Percentiles rank a stretch among this genome's conserved stretches.
Conservation (phyloP, 192 early-diverging fungal genomes). For the Coemansia sp. region DNA sequence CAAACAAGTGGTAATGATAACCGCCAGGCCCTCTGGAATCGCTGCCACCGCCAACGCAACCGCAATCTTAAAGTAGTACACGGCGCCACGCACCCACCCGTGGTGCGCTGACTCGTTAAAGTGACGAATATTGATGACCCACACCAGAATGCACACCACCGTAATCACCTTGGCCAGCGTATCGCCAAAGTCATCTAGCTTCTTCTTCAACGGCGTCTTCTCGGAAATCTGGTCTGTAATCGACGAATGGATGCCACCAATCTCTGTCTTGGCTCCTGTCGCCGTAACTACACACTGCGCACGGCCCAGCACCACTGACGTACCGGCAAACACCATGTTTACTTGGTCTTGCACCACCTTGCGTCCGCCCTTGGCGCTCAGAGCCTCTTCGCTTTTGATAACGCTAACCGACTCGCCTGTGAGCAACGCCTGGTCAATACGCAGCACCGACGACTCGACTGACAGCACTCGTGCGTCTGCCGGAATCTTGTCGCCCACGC, state of each 20-base stretch:
- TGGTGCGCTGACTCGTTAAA: slow-evolving; percentile 86
- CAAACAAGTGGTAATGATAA: slow-evolving; percentile 96
- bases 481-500: slow-evolving; percentile 95
- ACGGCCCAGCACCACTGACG: slow-evolving; percentile 91
- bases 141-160: slow-evolving; percentile 82
- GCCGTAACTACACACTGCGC: slow-evolving; percentile 82
- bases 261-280: slow-evolving; percentile 87
- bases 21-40: slow-evolving; percentile 98
- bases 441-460: slow-evolving; percentile 84
- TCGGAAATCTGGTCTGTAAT: slow-evolving; percentile 83
- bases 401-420: slow-evolving; percentile 96
- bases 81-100: slow-evolving; percentile 92
- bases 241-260: slow-evolving; percentile 89
- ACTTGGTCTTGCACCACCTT: slow-evolving; percentile 95
- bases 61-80: slow-evolving; percentile 99
- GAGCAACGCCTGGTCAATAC: slow-evolving; percentile 90
- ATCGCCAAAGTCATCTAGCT: slow-evolving; percentile 96
- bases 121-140: slow-evolving; percentile 97
- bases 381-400: slow-evolving; percentile 67
- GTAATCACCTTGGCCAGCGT: slow-evolving; percentile 70
- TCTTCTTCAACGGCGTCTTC: slow-evolving; percentile 93
- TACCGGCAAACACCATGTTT: slow-evolving; percentile 98
- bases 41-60: slow-evolving; percentile 98
- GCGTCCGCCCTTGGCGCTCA: slow-evolving; percentile 21
- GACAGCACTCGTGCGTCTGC: slow-evolving; percentile 87